Evolutionary conservation across 2,329 filamentous ascomycete genomes (phyloP), one percentile per base, ranked within the genome.

Genomic region (Neofusicoccum sp.): DNA sequence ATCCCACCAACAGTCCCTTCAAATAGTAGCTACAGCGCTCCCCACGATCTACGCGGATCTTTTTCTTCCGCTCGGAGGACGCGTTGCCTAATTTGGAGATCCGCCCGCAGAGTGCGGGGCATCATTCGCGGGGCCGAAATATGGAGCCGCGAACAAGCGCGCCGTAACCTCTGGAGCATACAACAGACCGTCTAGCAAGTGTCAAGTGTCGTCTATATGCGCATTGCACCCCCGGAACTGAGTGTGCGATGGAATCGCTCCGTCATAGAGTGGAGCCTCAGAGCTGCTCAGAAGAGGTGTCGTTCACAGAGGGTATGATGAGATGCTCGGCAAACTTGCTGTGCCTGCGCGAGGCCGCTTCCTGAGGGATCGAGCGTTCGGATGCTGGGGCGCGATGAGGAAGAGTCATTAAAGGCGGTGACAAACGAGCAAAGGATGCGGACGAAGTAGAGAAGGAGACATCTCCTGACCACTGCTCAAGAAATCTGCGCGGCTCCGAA

Each of bases 401-500:
- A 9, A 56, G n/a, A 29, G 31, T 34, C 31, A 29, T 9, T 22
- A 29, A 36, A 34, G 31, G 29, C 29, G 45, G 12, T 45, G 16
- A 12, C 14, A 22, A 41, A 44, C n/a, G 14, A 14, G 52, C 14
- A 8, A 14, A 39, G 52, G 37, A 56, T 33, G 33, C 14, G 11
- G 36, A 16, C 45, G 36, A 16, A 58, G 28, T 16, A 45, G 54
- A 58, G 54, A 14, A 43, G 39, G 33, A 58, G 36, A 58, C 45
- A 45, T 58, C 54, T 58, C 54, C 54, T 58, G 54, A 58, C 29
- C 2, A 3, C 45, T 29, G 54, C 31, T 58, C 22, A 39, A 45
- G 54, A 44, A 9, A 44, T 28, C 54, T 58, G 54, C 54, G 54
- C 54, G 54, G 54, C 54, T 45, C 54, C 54, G 41, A 44, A 58